Evolutionary conservation across 306 rosid species (phyloP).

Genomic region (Lagenaria siceraria): DNA sequence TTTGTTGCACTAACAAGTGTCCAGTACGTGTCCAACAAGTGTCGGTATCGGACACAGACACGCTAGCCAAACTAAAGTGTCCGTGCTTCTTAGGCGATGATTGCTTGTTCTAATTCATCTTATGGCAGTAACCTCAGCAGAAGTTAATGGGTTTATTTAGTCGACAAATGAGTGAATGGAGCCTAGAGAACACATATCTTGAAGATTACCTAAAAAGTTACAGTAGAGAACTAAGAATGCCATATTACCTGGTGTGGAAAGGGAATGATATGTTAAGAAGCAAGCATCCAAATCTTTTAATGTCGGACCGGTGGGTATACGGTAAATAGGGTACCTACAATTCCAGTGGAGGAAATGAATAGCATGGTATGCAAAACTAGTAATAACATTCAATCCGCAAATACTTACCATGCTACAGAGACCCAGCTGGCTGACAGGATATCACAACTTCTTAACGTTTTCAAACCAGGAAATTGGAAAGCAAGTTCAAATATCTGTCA

Average conservation of each 20-base stretch:
- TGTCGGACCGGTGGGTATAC: slow-evolving; percentile 83
- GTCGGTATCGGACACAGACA: no score
- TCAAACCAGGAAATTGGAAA: slow-evolving; percentile 40
- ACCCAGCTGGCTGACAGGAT: slow-evolving; percentile 74
- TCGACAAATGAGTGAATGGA: background rate
- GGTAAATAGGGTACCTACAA: slow-evolving; percentile 89
- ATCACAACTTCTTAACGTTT: slow-evolving; percentile 78
- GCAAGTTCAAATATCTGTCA: slow-evolving; percentile 77
- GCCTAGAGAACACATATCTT: background rate
- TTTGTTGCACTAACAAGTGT: no score
- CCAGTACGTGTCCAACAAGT: no score
- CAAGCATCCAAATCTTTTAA: slow-evolving; percentile 85
- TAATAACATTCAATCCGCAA: background rate
- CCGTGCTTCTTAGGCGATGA: no score
- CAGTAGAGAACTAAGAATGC: background rate
- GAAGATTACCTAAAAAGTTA: background rate
- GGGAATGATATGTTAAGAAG: slow-evolving; percentile 79
- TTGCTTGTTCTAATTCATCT: background rate
- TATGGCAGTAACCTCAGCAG: no score
- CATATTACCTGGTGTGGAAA: slow-evolving; percentile 62
- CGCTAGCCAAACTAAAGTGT: no score
- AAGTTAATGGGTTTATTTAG: background rate
- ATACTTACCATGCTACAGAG: slow-evolving; percentile 77
- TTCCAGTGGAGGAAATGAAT: slow-evolving; percentile 19
- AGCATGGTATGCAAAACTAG: background rate